These are phyloP conservation scores for Mycena galericulata DNA, from an alignment of 768 basidiomycete genomes.

Conservation along the genomic window DNA sequence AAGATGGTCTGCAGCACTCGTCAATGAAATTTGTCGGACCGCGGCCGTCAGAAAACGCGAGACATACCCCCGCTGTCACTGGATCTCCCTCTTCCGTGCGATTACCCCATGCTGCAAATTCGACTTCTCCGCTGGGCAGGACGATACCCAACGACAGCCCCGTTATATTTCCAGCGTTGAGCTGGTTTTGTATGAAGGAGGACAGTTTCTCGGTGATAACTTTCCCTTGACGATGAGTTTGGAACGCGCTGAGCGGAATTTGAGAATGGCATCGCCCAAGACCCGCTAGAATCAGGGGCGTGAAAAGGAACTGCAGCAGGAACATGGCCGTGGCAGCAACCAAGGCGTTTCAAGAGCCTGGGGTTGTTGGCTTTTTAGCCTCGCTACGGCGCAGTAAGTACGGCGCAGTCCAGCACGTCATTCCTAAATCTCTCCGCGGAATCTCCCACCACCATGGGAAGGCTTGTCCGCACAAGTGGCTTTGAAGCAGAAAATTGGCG, in stretches of 20 bases:
- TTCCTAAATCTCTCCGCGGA: too few relatives aligned
- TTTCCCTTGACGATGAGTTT: not conserved
- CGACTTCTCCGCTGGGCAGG: constrained; percentile 38
- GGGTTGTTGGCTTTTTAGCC: not conserved
- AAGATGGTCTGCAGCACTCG: constrained; percentile 49
- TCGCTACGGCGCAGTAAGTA: not conserved
- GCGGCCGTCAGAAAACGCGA: not conserved
- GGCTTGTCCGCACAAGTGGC: too few relatives aligned
- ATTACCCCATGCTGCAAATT: constrained; percentile 50
- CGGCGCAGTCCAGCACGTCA: too few relatives aligned
- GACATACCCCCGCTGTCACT: constrained; percentile 48
- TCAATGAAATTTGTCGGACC: not conserved
- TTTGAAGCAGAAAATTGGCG: too few relatives aligned
- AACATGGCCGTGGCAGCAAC: too few relatives aligned
- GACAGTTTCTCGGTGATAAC: constrained; percentile 20
- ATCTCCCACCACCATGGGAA: too few relatives aligned
- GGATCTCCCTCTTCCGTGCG: constrained; percentile 48
- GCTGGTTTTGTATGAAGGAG: constrained; percentile 3
- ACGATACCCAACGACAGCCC: constrained; percentile 48
- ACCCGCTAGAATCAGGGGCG: not conserved
- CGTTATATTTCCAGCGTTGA: constrained; percentile 36
- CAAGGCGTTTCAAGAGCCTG: not conserved
- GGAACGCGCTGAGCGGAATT: constrained; percentile 9
- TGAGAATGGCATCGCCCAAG: constrained; percentile 13
- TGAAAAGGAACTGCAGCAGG: not conserved